Percentiles rank a stretch among this genome's conserved stretches.
These are phyloP conservation scores for Amanita thiersii DNA, from an alignment of 768 basidiomycete species.

Conservation along the genomic window DNA sequence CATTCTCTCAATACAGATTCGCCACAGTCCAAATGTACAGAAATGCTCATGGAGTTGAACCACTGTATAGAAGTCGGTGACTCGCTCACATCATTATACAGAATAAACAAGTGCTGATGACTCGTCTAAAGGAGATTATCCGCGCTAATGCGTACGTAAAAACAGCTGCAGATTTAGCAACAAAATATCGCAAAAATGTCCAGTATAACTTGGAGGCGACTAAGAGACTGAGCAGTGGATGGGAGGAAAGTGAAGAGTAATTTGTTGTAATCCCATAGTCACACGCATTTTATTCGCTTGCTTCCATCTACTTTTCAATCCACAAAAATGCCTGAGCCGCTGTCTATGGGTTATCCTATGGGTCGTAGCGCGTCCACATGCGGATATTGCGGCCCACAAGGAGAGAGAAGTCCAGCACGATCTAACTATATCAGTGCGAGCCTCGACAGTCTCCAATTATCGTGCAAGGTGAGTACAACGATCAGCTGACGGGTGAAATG, in stretches of 20 bases:
- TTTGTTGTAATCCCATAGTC: slow-evolving; percentile 1
- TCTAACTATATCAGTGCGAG: slow-evolving; percentile 43
- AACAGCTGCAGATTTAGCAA: slow-evolving; percentile 74
- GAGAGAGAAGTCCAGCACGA: slow-evolving; percentile 29
- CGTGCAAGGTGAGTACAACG: slow-evolving; percentile 37
- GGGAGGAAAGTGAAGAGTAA: background rate
- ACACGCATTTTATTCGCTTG: background rate
- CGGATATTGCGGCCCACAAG: slow-evolving; percentile 61
- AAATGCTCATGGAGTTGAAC: slow-evolving; percentile 83
- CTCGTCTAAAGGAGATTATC: slow-evolving; percentile 58
- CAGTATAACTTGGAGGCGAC: slow-evolving; percentile 85
- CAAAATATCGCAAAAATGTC: slow-evolving; percentile 89
- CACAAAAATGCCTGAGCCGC: slow-evolving; percentile 6
- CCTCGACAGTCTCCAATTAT: slow-evolving; percentile 40
- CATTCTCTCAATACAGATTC: background rate
- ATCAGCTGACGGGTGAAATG: background rate
- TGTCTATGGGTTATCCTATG: slow-evolving; percentile 30
- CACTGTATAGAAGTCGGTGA: slow-evolving; percentile 70
- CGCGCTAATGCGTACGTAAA: slow-evolving; percentile 71
- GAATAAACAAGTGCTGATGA: slow-evolving; percentile 4
- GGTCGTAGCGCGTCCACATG: slow-evolving; percentile 36
- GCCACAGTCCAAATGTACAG: slow-evolving; percentile 82
- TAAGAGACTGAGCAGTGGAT: slow-evolving; percentile 3
- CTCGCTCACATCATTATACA: background rate
- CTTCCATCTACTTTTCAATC: background rate